These are phyloP conservation scores for Laguncularia racemosa DNA, from an alignment of 345 rosid species.

Conservation along the genomic window DNA sequence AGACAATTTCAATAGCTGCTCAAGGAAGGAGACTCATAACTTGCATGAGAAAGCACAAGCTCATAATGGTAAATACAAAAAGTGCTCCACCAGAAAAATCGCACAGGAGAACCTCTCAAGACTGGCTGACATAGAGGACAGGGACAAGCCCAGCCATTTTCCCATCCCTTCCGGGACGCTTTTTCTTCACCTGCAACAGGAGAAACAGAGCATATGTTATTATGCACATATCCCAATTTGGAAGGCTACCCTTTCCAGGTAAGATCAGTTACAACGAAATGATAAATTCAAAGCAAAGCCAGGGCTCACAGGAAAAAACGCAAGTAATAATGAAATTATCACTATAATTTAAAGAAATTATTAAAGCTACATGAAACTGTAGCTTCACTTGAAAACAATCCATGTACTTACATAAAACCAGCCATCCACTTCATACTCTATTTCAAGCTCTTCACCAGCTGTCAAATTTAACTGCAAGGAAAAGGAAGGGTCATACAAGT, in stretches of 20 bases:
- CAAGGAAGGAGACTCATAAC: no score
- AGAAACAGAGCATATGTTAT: not conserved
- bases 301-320: no score
- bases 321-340: no score
- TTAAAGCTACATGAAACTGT: no score
- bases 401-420: constrained; percentile 87
- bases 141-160: constrained; percentile 98
- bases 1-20: no score
- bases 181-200: constrained; percentile 81
- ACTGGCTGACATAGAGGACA: constrained; percentile 80
- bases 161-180: constrained; percentile 95
- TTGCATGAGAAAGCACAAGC: not conserved
- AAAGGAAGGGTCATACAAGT: constrained; percentile 1
- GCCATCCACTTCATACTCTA: constrained; percentile 96
- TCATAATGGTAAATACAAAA: not conserved
- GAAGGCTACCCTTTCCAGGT: not conserved
- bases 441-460: constrained; percentile 89
- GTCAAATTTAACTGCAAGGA: constrained; percentile 81
- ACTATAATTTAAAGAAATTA: no score
- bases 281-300: no score
- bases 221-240: not conserved
- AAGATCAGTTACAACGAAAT: not conserved
- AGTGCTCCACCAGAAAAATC: not conserved
- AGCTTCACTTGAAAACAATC: not conserved
- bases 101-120: constrained; percentile 18